Conservation (phyloP, 2,329 filamentous ascomycete genomes). For the Metarhizium album region DNA sequence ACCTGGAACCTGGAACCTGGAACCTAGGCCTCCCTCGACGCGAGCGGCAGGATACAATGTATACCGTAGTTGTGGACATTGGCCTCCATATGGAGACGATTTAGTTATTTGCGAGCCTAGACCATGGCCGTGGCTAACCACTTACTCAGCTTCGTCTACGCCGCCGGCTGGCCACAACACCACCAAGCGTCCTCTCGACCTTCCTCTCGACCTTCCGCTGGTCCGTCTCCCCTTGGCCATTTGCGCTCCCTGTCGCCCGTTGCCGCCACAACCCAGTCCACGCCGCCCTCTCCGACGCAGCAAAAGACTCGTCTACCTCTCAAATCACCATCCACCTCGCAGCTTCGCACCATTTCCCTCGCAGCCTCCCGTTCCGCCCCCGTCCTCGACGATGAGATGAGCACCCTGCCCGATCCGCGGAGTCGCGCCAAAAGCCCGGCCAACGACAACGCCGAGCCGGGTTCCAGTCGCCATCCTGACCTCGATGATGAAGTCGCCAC, state of each 20-base stretch:
- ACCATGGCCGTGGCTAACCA: constrained; percentile 11
- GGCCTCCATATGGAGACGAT: neutral
- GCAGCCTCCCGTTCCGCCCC: constrained; percentile 25
- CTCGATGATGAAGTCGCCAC: constrained; percentile 69
- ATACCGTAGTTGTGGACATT: neutral
- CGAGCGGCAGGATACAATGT: neutral
- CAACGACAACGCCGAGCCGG: constrained; percentile 21
- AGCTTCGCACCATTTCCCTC: constrained; percentile 28
- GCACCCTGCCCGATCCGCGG: constrained; percentile 57
- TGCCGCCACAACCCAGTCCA: constrained; percentile 26
- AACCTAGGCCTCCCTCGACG: neutral
- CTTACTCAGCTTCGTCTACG: constrained; percentile 38
- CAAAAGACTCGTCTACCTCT: constrained; percentile 20
- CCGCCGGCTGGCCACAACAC: constrained; percentile 41
- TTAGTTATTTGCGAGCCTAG: neutral
- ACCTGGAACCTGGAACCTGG: neutral
- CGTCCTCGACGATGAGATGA: constrained; percentile 48
- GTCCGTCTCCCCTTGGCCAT: constrained; percentile 32
- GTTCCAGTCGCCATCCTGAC: constrained; percentile 39
- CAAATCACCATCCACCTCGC: constrained; percentile 26
- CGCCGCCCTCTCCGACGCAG: constrained; percentile 24
- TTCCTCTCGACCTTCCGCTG: constrained; percentile 16
- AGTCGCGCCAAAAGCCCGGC: constrained; percentile 39
- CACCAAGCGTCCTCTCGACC: constrained; percentile 8
- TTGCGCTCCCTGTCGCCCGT: constrained; percentile 44